Evolutionary conservation across 331 rosid genomes (phyloP).

Genomic region (Saraca asoca): DNA sequence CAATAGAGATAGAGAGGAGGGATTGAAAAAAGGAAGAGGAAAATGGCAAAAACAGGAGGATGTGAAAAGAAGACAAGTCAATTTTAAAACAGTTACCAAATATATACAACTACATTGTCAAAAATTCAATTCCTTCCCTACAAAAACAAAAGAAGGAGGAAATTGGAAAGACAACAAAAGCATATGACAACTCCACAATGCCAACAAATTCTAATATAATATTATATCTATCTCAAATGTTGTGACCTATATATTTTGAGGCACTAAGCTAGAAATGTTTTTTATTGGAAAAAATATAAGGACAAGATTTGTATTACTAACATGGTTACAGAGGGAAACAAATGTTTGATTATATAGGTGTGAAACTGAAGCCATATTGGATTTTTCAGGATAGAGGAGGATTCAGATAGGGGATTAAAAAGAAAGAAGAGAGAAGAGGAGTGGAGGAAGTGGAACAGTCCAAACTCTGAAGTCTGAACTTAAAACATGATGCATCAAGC

Average conservation of each 20-base stretch:
- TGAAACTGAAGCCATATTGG: constrained; percentile 38
- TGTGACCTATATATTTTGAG: too few relatives aligned
- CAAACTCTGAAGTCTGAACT: constrained; percentile 64
- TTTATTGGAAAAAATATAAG: too few relatives aligned
- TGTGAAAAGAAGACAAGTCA: constrained; percentile 66
- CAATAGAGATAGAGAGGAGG: constrained; percentile 8
- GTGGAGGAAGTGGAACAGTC: constrained; percentile 36
- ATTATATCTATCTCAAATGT: constrained; percentile 19
- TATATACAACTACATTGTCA: too few relatives aligned
- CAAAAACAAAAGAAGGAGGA: constrained; percentile 59
- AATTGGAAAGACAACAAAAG: constrained; percentile 42
- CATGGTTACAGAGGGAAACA: constrained; percentile 42
- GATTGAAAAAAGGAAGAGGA: constrained; percentile 19
- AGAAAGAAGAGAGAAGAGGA: constrained; percentile 1
- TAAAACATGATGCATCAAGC: constrained; percentile 57
- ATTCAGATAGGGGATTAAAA: constrained; percentile 7
- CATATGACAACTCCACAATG: constrained; percentile 49
- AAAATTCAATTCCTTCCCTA: constrained; percentile 48
- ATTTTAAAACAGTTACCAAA: constrained; percentile 56
- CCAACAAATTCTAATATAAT: constrained; percentile 41
- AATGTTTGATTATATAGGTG: constrained; percentile 40
- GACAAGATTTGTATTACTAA: constrained; percentile 46
- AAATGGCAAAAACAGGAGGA: constrained; percentile 29
- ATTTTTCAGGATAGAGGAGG: constrained; percentile 30
- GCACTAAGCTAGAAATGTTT: too few relatives aligned